phyloP scores from a whole-genome alignment of 78 protist species.

The Planoprotostelium fungivorum region DNA sequence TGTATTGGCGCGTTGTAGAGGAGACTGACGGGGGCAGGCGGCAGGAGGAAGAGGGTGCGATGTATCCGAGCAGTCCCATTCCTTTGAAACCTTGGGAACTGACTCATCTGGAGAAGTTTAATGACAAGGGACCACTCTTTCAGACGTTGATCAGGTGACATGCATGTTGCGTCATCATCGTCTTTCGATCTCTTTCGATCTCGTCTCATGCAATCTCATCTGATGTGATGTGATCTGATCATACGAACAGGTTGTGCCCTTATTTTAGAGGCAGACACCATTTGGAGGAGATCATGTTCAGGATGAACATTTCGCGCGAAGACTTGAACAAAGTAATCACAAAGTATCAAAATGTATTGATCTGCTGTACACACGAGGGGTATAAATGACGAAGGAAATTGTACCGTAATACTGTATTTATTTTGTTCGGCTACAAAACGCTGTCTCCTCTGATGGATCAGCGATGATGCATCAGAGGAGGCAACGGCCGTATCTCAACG shows the following conservation, averaged over 20 bases:
- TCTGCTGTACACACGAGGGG: slow-evolving; percentile 42
- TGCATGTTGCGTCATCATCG: too few species aligned
- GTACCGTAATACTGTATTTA: too few species aligned
- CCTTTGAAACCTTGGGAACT: slow-evolving; percentile 5
- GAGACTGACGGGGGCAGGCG: too few species aligned
- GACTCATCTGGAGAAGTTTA: slow-evolving; percentile 36
- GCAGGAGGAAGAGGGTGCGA: too few species aligned
- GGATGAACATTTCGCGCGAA: slow-evolving; percentile 56
- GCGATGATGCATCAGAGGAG: too few species aligned
- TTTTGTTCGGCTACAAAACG: too few species aligned
- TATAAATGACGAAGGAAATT: too few species aligned
- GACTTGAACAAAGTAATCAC: slow-evolving; percentile 40
- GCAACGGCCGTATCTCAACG: too few species aligned
- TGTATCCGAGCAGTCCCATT: not conserved
- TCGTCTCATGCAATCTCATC: not conserved
- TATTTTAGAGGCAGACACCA: slow-evolving; percentile 66
- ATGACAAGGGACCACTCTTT: slow-evolving; percentile 21
- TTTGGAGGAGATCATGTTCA: slow-evolving; percentile 67
- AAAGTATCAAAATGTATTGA: slow-evolving; percentile 43
- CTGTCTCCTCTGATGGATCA: too few species aligned
- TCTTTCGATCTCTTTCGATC: not conserved
- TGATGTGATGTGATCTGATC: too few species aligned
- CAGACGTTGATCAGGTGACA: slow-evolving; percentile 35
- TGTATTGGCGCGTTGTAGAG: too few species aligned
- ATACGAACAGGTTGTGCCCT: slow-evolving; percentile 24